A percentile compares a stretch with the other conserved stretches of the same genome.
phyloP scores from a whole-genome alignment of 2,329 filamentous ascomycete species.

The Mariannaea sp. region DNA sequence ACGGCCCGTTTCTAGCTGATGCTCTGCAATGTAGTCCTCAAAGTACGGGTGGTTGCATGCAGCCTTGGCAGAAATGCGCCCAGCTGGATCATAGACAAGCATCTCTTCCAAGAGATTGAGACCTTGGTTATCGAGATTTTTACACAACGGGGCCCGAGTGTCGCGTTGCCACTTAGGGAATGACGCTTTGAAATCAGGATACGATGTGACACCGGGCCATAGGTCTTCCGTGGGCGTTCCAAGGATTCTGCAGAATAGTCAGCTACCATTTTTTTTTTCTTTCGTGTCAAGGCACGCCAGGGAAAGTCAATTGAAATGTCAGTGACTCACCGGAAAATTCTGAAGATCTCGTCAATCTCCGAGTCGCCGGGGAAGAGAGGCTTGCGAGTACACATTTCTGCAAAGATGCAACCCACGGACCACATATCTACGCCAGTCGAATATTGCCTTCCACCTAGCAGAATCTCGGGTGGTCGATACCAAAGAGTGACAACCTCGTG shows the following conservation, averaged over 20 bases:
- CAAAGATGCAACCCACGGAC: constrained; percentile 93
- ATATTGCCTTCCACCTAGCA: constrained; percentile 89
- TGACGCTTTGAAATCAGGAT: constrained; percentile 89
- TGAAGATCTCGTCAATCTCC: constrained; percentile 56
- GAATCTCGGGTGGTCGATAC: constrained; percentile 90
- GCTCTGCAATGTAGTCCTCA: constrained; percentile 45
- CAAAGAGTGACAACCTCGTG: constrained; percentile 95
- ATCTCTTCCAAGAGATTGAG: constrained; percentile 71
- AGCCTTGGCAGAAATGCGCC: constrained; percentile 87
- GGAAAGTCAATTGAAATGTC: neutral
- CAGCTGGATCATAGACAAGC: constrained; percentile 85
- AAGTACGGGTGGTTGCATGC: constrained; percentile 87
- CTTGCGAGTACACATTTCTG: constrained; percentile 94
- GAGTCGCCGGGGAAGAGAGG: constrained; percentile 91
- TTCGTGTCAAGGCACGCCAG: too few relatives aligned
- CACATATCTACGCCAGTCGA: constrained; percentile 96
- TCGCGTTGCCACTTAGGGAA: constrained; percentile 91
- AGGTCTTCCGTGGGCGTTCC: constrained; percentile 81
- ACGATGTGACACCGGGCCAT: constrained; percentile 93
- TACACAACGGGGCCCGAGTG: constrained; percentile 67
- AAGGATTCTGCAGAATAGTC: constrained; percentile 59
- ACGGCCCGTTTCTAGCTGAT: constrained; percentile 37
- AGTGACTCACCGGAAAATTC: constrained; percentile 70
- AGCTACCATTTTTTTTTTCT: constrained; percentile 18
- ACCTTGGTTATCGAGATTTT: constrained; percentile 72